phyloP scores from a whole-genome alignment of 345 rosid species.

The Hibiscus mutabilis region DNA sequence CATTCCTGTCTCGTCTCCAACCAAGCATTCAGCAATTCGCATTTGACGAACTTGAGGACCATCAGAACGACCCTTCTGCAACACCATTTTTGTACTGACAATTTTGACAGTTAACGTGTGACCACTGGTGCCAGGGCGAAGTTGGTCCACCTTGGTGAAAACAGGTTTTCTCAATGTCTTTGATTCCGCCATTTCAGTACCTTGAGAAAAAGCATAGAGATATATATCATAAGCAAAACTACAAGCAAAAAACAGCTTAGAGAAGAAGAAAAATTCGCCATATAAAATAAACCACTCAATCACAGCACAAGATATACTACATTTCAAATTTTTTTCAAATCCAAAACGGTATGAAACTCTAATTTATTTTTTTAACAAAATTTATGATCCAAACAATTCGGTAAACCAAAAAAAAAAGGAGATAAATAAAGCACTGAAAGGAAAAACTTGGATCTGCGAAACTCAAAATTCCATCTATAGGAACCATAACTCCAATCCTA shows the following conservation, averaged over 20 bases:
- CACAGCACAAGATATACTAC: no score
- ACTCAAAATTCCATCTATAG: no score
- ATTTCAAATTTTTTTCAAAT: background rate
- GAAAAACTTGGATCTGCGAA: no score
- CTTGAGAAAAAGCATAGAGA: slow-evolving; percentile 13
- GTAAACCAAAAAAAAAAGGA: background rate
- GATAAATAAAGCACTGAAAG: no score
- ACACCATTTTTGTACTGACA: slow-evolving; percentile 60
- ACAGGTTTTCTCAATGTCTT: slow-evolving; percentile 69
- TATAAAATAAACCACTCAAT: no score
- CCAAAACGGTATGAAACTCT: background rate
- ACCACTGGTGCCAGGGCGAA: slow-evolving; percentile 79
- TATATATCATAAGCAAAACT: slow-evolving; percentile 4
- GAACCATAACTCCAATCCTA: no score
- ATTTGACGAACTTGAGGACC: slow-evolving; percentile 70
- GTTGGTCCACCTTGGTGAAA: slow-evolving; percentile 78
- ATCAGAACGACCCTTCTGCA: slow-evolving; percentile 69
- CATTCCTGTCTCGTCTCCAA: slow-evolving; percentile 91
- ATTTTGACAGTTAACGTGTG: slow-evolving; percentile 78
- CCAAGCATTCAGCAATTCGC: slow-evolving; percentile 77
- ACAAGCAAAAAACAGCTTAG: slow-evolving; percentile 6
- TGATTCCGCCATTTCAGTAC: slow-evolving; percentile 59
- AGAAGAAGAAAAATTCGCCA: no score
- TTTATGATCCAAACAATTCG: background rate
- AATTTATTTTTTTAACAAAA: background rate